A percentile compares a stretch with the other conserved stretches of the same genome.
Evolutionary conservation across 2,329 filamentous ascomycete genomes (phyloP).

Genomic region (Colletotrichum liaoningense): DNA sequence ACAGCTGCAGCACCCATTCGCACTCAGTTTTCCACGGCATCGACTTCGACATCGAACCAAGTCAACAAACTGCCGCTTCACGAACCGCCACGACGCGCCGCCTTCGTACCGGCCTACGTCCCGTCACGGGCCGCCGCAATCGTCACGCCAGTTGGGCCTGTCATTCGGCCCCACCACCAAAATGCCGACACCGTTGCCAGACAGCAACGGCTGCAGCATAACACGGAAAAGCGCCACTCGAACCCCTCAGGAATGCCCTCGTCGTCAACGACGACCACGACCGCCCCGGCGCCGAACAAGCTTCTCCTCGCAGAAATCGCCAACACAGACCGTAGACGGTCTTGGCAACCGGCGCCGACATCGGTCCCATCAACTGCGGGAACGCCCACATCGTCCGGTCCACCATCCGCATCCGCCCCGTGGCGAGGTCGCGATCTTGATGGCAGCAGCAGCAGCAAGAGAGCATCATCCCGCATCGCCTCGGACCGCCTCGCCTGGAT

Average conservation of each 20-base stretch:
- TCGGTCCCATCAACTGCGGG: constrained; percentile 5
- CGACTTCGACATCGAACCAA: background rate
- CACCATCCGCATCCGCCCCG: constrained; percentile 22
- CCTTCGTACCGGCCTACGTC: background rate
- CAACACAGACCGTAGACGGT: constrained; percentile 15
- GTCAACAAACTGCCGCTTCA: background rate
- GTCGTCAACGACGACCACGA: background rate
- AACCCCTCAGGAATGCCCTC: background rate
- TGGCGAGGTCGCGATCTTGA: constrained; percentile 1
- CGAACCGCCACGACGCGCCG: constrained; percentile 18
- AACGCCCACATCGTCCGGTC: background rate
- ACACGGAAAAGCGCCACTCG: constrained; percentile 20
- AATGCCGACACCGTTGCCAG: background rate
- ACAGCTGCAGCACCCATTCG: background rate
- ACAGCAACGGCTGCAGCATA: background rate
- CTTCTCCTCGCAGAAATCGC: background rate
- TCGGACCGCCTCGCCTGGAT: constrained; percentile 31
- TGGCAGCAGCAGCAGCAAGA: background rate
- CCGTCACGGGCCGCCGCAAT: background rate
- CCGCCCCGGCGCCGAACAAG: background rate
- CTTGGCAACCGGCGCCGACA: constrained; percentile 22
- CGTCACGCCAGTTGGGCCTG: background rate
- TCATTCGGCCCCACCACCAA: background rate
- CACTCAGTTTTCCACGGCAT: background rate
- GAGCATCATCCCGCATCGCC: constrained; percentile 5